Base-by-base conservation (phyloP, 345 rosid genomes). In the Populus deltoides region DNA sequence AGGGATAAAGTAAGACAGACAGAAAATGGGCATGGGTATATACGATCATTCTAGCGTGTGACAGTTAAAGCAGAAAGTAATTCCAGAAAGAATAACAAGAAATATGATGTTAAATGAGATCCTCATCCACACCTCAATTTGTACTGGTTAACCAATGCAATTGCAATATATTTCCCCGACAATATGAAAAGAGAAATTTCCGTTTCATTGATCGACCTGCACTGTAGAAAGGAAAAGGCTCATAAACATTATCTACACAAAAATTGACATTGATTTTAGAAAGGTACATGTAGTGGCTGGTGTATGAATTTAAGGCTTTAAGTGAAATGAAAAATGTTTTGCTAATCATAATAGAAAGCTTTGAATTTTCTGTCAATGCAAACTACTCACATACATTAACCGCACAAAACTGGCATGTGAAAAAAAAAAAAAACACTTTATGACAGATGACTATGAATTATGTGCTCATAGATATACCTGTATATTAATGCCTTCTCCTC, bases 101-200 rank as follows among this genome's bases (percentile, higher is more conserved):
- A 67, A 75, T 27, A 83, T 51, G 62, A 45, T 29, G 39, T 66
- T 38, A 33, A 9, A 45, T 69, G 8, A 78, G 75, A 77, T 67
- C 69, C 39, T 70, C 78, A 77, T 67, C 65, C 45, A 72, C 78
- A 93, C 99, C 95, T 91, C 82, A 91, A 86, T 86, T 92, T 96
- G 82, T 86, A 88, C 78, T 93, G 97, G 81, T 96, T 93, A 75
- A 96, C 98, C 81, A 96, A 87, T 2, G 97, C 99, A 85, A 96
- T 93, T 29, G 89, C 97, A 72, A 93, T 84, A 82, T 87, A 90
- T 72, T 87, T 89, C 82, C 97, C 99, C 2, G 95, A 93, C 81
- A 90, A 86, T 59, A 96, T 89, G 84, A 91, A 82, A 55, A 70
- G 83, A 71, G 97, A 86, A 77, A 96, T 87, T 80, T 96, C 94